A percentile compares a stretch with the other conserved stretches of the same genome.
These are phyloP conservation scores for Pythium coloratum DNA, from an alignment of 352 stramenopile genomes.

Conservation along the genomic window DNA sequence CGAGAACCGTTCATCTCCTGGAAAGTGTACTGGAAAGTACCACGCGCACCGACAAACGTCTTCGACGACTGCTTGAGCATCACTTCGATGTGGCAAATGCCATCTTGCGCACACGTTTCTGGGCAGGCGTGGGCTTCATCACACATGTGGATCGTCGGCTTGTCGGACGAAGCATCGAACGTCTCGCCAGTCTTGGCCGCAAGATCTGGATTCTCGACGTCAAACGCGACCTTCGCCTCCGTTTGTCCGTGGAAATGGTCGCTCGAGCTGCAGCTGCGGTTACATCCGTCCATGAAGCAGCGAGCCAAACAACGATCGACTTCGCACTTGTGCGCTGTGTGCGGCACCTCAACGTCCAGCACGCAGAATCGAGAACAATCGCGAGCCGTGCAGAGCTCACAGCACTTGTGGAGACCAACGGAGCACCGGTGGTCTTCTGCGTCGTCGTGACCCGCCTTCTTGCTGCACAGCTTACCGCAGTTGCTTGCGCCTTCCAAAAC, in stretches of 20 bases:
- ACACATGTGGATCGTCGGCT: conserved; percentile 24
- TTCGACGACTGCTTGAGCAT: conserved; percentile 69
- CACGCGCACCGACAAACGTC: conserved; percentile 55
- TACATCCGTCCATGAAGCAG: conserved; percentile 65
- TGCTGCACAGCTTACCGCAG: conserved; percentile 48
- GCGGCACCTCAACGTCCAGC: conserved; percentile 46
- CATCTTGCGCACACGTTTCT: conserved; percentile 50
- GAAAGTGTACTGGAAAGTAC: conserved; percentile 67
- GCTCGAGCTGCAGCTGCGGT: conserved; percentile 38
- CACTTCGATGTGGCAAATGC: conserved; percentile 71
- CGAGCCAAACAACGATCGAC: conserved; percentile 52
- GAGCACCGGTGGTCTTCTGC: conserved; percentile 48
- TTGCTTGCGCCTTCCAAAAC: conserved; percentile 44
- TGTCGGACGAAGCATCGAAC: too few species aligned
- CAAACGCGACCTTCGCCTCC: too few species aligned
- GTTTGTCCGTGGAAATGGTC: conserved; percentile 74
- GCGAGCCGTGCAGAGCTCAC: conserved; percentile 42
- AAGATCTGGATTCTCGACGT: too few species aligned
- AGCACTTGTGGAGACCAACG: conserved; percentile 57
- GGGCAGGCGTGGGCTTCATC: conserved; percentile 54
- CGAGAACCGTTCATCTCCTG: conserved; percentile 81
- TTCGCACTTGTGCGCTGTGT: conserved; percentile 65
- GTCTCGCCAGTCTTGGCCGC: too few species aligned
- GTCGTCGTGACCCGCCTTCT: conserved; percentile 44
- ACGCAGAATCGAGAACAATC: conserved; percentile 50